These are phyloP conservation scores for Mycena venus DNA, from an alignment of 768 basidiomycete species.

Conservation along the genomic window DNA sequence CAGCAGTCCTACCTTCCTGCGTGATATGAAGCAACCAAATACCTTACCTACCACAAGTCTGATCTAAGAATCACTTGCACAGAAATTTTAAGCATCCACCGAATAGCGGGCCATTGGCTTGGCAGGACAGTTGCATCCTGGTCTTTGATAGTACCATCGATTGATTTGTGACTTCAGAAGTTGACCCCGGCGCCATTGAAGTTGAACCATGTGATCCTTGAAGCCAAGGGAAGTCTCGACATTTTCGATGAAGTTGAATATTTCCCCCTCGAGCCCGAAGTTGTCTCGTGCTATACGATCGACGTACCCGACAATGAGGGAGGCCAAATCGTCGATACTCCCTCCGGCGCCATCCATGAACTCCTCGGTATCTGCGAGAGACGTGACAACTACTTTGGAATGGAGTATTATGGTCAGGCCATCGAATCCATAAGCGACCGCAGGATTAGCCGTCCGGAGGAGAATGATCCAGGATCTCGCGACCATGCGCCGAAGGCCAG, in stretches of 20 bases:
- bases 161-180: too few relatives aligned
- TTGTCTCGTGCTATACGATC: neutral
- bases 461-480: neutral
- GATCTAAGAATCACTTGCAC: too few relatives aligned
- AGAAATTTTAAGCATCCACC: too few relatives aligned
- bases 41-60: too few relatives aligned
- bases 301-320: neutral
- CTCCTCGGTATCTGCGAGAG: neutral
- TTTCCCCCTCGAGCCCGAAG: neutral
- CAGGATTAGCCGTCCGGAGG: neutral
- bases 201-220: too few relatives aligned
- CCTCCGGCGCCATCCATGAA: neutral
- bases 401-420: neutral
- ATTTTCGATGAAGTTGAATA: neutral
- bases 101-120: too few relatives aligned
- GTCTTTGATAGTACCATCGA: too few relatives aligned
- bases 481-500: neutral
- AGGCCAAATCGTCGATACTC: neutral
- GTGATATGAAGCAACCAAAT: too few relatives aligned
- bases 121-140: too few relatives aligned
- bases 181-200: too few relatives aligned
- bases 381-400: neutral
- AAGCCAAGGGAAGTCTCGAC: neutral
- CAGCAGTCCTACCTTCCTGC: too few relatives aligned
- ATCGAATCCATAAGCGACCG: neutral